Base-by-base conservation (phyloP, 495 filamentous ascomycete species). In the Podospora comata region DNA sequence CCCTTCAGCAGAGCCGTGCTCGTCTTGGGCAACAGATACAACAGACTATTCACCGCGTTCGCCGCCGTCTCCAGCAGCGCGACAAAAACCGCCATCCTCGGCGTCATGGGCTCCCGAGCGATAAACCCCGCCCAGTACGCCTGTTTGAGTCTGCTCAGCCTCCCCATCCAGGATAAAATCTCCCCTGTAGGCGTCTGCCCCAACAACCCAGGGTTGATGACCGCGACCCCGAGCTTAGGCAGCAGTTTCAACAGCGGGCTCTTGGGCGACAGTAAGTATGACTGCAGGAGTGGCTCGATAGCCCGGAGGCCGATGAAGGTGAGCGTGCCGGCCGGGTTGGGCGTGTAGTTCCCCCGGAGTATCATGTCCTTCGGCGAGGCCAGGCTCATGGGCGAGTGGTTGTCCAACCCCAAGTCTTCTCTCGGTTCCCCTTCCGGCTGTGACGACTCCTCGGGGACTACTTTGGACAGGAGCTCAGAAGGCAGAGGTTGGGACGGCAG, bases 301-400 rank as follows among this genome's bases (percentile, higher is more conserved):
- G 80, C 73, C 62, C 88, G 86, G 2, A 88, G 80, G 64, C 82
- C 82, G 69, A 88, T 68, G 78, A 90, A 90, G 72, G 83, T 75
- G 3, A 81, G 70, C 3, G 77, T 85, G 13, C 86, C 88, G 7
- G 79, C 55, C 9, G 80, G 80, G 6, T 84, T 83, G 61, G 81
- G 67, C 9, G 69, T 65, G 65, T 83, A 83, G 66, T 69, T 64
- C 67, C 78, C 78, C 6, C 78, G 77, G 0, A 66, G 19, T 71
- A 81, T 78, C 0, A 80, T 67, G 71, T 78, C 74, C 55, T 19
- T 9, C 5, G 55, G 55, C 9, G 55, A 58, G 55, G 55, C 55
- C 23, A 23, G 23, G 23, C 23, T 23, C 23, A 23, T 23, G 23
- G 23, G 23, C 23, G 23, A 23, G 1, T 1, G 23, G 23, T 23